Evolutionary conservation across 495 filamentous ascomycete genomes (phyloP), one percentile per base, ranked within the genome.

Genomic region (Cercophora sp.): DNA sequence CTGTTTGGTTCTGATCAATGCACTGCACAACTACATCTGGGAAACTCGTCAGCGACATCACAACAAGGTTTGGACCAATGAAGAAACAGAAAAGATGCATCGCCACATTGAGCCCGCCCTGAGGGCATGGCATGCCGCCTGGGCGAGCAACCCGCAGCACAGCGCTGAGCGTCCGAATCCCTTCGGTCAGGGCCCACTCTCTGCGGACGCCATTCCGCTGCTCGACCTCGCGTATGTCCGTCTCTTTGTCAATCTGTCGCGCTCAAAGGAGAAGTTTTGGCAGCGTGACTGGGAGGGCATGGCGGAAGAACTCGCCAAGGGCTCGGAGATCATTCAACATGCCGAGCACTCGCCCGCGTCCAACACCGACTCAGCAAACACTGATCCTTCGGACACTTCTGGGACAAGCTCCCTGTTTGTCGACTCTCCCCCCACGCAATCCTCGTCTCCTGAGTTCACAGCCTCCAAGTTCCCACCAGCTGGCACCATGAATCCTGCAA

Each of bases 11-110:
- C 75, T 98, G 46, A 97, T 98, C 64, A 94, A 96, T 67, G 92
- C 93, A 1, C 73, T 98, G 22, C 93, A 98, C 69, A 96, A 96
- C 56, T 96, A 96, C 67, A 96, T 97, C 37, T 97, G 93, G 93
- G 92, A 97, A 70, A 96, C 91, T 1, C 81, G 93, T 32, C 91
- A 96, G 66, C 76, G 90, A 29, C 92, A 96, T 60, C 85, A 91
- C 62, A 91, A 87, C 52, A 84, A 90, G 54, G 80, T 88, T 54
- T 96, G 92, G 92, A 96, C 91, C 13, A 80, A 86, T 23, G 83
- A 88, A 54, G 93, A 97, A 66, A 94, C 89, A 0, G 90, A 97
- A 56, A 87, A 89, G 42, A 96, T 98, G 92, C 91, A 96, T 68
- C 85, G 88, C 10, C 91, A 95, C 63, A 94, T 98, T 46, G 93